A percentile compares a stretch with the other conserved stretches of the same genome.
Evolutionary conservation across 345 rosid genomes (phyloP).

Genomic region (Microcos paniculata): DNA sequence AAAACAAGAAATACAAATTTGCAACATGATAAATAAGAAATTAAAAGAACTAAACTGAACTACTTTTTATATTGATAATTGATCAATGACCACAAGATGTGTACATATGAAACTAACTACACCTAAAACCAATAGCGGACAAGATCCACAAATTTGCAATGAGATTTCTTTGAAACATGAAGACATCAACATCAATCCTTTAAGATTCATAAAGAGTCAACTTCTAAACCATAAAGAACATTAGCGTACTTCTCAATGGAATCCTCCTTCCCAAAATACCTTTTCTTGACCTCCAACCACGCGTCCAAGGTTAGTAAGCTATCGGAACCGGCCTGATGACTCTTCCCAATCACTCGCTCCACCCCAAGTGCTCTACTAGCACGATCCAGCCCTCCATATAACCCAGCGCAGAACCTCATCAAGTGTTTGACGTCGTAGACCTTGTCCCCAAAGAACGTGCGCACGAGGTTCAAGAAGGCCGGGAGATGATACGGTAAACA

Average conservation of each 20-base stretch:
- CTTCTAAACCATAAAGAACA: slow-evolving; percentile 48
- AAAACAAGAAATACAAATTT: background rate
- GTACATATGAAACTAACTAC: slow-evolving; percentile 19
- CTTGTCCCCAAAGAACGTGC: slow-evolving; percentile 40
- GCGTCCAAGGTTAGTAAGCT: slow-evolving; percentile 46
- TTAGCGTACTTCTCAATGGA: slow-evolving; percentile 32
- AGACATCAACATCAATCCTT: background rate
- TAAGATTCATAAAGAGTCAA: slow-evolving; percentile 6
- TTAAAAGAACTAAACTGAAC: slow-evolving; percentile 18
- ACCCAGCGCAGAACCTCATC: slow-evolving; percentile 41
- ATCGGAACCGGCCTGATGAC: slow-evolving; percentile 53
- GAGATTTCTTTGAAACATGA: slow-evolving; percentile 4
- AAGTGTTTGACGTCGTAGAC: slow-evolving; percentile 66
- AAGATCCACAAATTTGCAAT: slow-evolving; percentile 8
- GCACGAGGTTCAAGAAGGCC: slow-evolving; percentile 36
- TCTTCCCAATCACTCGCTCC: slow-evolving; percentile 41
- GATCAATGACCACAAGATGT: slow-evolving; percentile 20
- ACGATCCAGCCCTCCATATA: slow-evolving; percentile 58
- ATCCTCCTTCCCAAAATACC: slow-evolving; percentile 21
- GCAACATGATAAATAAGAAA: background rate
- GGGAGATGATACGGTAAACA: slow-evolving; percentile 33
- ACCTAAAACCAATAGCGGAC: background rate
- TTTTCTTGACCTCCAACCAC: slow-evolving; percentile 37
- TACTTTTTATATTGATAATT: slow-evolving; percentile 29
- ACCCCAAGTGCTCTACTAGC: slow-evolving; percentile 36